phyloP scores from a whole-genome alignment of 176 grass and related monocot genomes.

The Avena eriantha region DNA sequence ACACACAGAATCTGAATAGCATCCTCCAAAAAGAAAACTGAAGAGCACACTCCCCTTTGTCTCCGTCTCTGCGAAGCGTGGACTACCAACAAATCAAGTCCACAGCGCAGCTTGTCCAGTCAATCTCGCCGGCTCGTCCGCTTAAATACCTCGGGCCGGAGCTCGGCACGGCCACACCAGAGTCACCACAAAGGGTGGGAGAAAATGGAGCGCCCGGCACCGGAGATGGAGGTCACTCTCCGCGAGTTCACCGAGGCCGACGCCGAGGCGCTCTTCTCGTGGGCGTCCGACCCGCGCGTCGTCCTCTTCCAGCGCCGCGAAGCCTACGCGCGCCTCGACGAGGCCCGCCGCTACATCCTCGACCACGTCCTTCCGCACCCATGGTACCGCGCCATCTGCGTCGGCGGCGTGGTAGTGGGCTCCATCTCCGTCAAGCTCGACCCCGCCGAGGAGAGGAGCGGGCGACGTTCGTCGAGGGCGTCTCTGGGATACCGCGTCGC shows the following conservation, averaged over 20 bases:
- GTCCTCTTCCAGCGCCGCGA: conserved; percentile 73
- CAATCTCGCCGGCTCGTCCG: conserved; percentile 35
- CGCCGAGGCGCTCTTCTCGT: conserved; percentile 61
- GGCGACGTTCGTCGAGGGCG: conserved; percentile 33
- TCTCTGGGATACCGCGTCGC: conserved; percentile 77
- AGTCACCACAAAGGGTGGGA: not conserved
- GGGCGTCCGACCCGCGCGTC: conserved; percentile 69
- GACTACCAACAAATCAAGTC: too few relatives aligned
- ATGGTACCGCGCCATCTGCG: conserved; percentile 77
- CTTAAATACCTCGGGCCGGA: not conserved
- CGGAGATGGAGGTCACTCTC: conserved; percentile 49
- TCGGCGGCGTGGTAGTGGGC: conserved; percentile 55
- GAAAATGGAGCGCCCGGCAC: not conserved
- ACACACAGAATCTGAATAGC: too few relatives aligned
- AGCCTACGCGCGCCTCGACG: conserved; percentile 38
- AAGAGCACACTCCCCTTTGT: too few relatives aligned
- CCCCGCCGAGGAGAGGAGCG: conserved; percentile 14
- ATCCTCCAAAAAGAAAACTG: too few relatives aligned
- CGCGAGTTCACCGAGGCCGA: conserved; percentile 71
- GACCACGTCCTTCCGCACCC: conserved; percentile 73
- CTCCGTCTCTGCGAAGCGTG: too few relatives aligned
- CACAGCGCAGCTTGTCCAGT: conserved; percentile 2
- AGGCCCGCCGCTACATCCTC: conserved; percentile 69
- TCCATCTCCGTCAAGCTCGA: conserved; percentile 62
- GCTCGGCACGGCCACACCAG: not conserved